phyloP scores from a whole-genome alignment of 768 basidiomycete species.

The Vishniacozyma victoriae region DNA sequence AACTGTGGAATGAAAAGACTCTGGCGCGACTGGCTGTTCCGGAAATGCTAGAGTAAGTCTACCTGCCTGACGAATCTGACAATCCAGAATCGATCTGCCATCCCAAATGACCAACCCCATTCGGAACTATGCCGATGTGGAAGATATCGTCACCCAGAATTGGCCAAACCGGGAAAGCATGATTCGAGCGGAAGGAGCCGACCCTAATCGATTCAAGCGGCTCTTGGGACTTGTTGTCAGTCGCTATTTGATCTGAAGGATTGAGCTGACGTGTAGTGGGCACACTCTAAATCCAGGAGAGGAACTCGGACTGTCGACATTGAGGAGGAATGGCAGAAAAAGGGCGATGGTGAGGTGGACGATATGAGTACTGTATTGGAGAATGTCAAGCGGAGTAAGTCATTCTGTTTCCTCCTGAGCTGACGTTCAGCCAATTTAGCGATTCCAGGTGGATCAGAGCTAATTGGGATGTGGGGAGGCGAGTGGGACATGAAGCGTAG shows the following conservation, averaged over 20 bases:
- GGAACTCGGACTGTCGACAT: conserved; percentile 30
- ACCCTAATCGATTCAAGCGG: conserved; percentile 34
- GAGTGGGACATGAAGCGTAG: conserved; percentile 43
- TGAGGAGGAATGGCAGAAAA: conserved; percentile 33
- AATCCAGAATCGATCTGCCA: conserved; percentile 32
- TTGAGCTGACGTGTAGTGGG: conserved; percentile 19
- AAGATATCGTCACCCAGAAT: conserved; percentile 27
- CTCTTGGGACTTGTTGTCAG: conserved; percentile 36
- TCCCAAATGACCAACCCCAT: conserved; percentile 25
- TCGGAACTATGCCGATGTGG: conserved; percentile 31
- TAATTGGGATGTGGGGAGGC: conserved; percentile 42
- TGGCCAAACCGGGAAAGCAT: conserved; percentile 40
- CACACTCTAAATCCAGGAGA: conserved; percentile 32
- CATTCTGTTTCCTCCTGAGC: not conserved
- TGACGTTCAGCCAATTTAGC: conserved; percentile 30
- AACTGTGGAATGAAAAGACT: conserved; percentile 43
- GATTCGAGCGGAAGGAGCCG: conserved; percentile 29
- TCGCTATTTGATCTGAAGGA: not conserved
- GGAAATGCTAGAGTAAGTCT: conserved; percentile 40
- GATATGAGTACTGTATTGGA: conserved; percentile 37
- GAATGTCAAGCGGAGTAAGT: conserved; percentile 40
- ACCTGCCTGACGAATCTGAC: not conserved
- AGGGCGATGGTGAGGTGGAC: conserved; percentile 20
- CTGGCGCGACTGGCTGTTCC: conserved; percentile 39
- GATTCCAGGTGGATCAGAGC: conserved; percentile 37